These are phyloP conservation scores for Auriscalpium orientale DNA, from an alignment of 768 basidiomycete genomes.

Conservation along the genomic window DNA sequence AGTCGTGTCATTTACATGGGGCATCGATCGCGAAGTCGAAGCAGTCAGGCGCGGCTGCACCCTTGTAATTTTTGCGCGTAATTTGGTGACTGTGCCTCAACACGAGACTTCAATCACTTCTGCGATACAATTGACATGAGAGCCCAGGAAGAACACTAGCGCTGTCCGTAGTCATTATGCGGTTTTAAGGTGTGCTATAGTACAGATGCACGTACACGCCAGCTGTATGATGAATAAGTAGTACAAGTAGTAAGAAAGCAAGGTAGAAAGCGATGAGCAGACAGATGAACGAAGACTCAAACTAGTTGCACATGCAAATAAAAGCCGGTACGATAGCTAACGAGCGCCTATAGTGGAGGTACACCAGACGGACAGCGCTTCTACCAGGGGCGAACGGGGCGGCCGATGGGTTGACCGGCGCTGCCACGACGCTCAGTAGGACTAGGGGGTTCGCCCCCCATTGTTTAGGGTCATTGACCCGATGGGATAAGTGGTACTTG, in stretches of 20 bases:
- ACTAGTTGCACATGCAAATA: background rate
- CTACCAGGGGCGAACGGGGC: conserved; percentile 15
- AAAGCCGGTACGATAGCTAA: background rate
- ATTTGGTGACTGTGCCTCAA: too few relatives aligned
- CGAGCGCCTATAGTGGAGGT: background rate
- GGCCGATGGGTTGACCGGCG: conserved; percentile 6
- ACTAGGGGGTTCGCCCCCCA: background rate
- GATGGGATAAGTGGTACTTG: too few relatives aligned
- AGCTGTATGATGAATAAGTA: background rate
- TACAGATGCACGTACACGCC: background rate
- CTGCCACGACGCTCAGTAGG: conserved; percentile 3
- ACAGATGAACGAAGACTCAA: background rate
- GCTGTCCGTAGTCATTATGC: too few relatives aligned
- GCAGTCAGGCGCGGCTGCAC: background rate
- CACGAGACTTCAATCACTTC: too few relatives aligned
- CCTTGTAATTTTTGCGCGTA: too few relatives aligned
- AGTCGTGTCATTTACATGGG: background rate
- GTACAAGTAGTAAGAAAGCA: background rate
- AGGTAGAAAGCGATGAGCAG: background rate
- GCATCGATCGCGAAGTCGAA: background rate
- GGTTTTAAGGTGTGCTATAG: too few relatives aligned
- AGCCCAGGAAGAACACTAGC: too few relatives aligned
- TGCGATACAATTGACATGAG: too few relatives aligned
- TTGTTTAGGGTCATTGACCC: background rate
- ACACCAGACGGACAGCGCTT: background rate